Evolutionary conservation across 1,139 yeast genomes (phyloP).

Genomic region (Blastobotrys proliferans): DNA sequence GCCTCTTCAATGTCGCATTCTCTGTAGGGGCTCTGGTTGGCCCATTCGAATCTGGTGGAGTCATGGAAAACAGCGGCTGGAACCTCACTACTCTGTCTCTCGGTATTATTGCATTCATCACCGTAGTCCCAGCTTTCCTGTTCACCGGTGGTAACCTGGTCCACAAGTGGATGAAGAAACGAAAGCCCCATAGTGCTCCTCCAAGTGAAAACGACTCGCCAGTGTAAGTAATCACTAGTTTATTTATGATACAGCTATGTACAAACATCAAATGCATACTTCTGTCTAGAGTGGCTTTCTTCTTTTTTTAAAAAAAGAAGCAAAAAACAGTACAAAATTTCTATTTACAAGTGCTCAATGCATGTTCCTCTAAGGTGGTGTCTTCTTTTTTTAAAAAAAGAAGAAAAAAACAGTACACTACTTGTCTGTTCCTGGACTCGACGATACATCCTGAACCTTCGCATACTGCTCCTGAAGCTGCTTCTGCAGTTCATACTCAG

Average conservation of each 20-base stretch:
- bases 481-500: slow-evolving; percentile 74
- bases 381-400: no score
- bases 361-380: no score
- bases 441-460: slow-evolving; percentile 43
- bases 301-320: no score
- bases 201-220: no score
- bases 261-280: no score
- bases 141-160: slow-evolving; percentile 28
- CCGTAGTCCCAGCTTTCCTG: slow-evolving; percentile 27
- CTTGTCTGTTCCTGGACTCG: slow-evolving; percentile 2
- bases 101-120: slow-evolving; percentile 26
- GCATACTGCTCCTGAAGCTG: slow-evolving; percentile 60
- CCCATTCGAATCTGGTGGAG: slow-evolving; percentile 34
- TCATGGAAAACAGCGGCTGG: slow-evolving; percentile 29
- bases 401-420: no score
- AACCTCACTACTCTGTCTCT: slow-evolving; percentile 25
- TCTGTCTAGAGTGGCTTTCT: no score
- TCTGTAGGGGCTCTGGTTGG: slow-evolving; percentile 35
- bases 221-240: no score
- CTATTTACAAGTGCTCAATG: no score
- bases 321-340: no score
- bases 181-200: no score
- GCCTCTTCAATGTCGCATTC: slow-evolving; percentile 35
- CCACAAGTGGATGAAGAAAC: not conserved
- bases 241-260: no score